phyloP scores from a whole-genome alignment of 2,329 filamentous ascomycete species.

The Plectosphaerella cucumerina region DNA sequence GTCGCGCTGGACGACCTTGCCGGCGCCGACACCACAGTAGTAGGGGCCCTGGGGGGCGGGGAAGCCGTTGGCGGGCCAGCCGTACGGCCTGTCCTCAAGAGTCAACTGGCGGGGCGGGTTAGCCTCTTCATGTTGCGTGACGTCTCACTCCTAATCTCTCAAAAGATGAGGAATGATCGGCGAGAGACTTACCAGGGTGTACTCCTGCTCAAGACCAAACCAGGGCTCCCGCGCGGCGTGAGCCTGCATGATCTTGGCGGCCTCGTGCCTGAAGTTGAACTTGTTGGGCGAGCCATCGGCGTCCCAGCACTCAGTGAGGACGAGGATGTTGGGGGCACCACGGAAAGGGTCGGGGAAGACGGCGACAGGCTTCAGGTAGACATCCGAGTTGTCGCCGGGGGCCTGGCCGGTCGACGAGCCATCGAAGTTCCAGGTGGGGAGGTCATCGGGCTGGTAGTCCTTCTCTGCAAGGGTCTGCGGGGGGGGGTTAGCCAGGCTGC shows the following conservation, averaged over 20 bases:
- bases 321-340: constrained; percentile 83
- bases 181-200: constrained; percentile 48
- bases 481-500: constrained; percentile 11
- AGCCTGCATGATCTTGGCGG: constrained; percentile 82
- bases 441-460: constrained; percentile 45
- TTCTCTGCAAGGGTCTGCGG: constrained; percentile 46
- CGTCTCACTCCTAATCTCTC: neutral
- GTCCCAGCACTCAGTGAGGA: constrained; percentile 93
- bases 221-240: constrained; percentile 82
- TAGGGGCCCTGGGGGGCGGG: constrained; percentile 90
- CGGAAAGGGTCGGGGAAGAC: constrained; percentile 93
- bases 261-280: constrained; percentile 96
- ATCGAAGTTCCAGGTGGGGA: constrained; percentile 53
- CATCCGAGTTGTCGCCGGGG: constrained; percentile 91
- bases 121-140: neutral
- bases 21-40: constrained; percentile 87
- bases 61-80: constrained; percentile 63
- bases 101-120: neutral
- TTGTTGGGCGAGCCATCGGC: constrained; percentile 94
- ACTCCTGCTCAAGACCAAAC: constrained; percentile 98
- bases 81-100: neutral
- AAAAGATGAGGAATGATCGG: constrained; percentile 39
- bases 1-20: constrained; percentile 96
- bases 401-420: constrained; percentile 92
- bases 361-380: constrained; percentile 89